A percentile compares a stretch with the other conserved stretches of the same genome.
Conservation (phyloP, 345 rosid species). For the Populus alba region DNA sequence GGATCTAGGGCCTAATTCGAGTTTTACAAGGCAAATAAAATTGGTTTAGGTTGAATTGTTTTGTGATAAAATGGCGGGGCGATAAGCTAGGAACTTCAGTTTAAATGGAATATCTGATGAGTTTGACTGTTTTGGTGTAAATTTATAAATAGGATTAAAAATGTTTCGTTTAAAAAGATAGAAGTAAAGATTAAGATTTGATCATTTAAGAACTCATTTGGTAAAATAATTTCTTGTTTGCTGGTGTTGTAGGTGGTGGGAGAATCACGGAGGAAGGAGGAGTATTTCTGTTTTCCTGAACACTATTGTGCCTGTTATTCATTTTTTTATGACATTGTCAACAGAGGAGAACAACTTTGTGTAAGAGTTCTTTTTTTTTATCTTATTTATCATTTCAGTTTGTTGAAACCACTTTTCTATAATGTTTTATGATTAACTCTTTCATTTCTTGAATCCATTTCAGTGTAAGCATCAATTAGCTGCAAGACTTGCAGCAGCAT, state of each 20-base stretch:
- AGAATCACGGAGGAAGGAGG: slow-evolving; percentile 83
- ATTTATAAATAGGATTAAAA: too few relatives aligned
- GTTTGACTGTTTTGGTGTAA: too few relatives aligned
- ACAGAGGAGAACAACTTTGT: slow-evolving; percentile 81
- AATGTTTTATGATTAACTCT: background rate
- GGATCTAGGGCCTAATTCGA: background rate
- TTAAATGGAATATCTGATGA: too few relatives aligned
- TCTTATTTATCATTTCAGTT: background rate
- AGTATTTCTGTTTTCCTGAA: slow-evolving; percentile 74
- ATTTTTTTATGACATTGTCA: slow-evolving; percentile 81
- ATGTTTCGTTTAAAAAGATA: too few relatives aligned
- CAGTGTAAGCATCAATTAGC: slow-evolving; percentile 94
- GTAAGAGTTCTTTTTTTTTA: slow-evolving; percentile 35
- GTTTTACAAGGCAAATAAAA: too few relatives aligned
- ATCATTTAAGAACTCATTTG: background rate
- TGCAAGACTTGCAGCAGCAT: slow-evolving; percentile 65
- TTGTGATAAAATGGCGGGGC: background rate
- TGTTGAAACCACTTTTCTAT: background rate
- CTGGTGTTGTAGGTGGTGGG: slow-evolving; percentile 58
- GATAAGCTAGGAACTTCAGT: background rate
- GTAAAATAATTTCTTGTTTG: background rate
- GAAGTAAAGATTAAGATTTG: background rate
- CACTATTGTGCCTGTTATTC: slow-evolving; percentile 83
- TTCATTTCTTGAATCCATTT: slow-evolving; percentile 5
- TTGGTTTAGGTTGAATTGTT: too few relatives aligned